phyloP scores from a whole-genome alignment of 352 stramenopile genomes.

The Aphanomyces astaci region DNA sequence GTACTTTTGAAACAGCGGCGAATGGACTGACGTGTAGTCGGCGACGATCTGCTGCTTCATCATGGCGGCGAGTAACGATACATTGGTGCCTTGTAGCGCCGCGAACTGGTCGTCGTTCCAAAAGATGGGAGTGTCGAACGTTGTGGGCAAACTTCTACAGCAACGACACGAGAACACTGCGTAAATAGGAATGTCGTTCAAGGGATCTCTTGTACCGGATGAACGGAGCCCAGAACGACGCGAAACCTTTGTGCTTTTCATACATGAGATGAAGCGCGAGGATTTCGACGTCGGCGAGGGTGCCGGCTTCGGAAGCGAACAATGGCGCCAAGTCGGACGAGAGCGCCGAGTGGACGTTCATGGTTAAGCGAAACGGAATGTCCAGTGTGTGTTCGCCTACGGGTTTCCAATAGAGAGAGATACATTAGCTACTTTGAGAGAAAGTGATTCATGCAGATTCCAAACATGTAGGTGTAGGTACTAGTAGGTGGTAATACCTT shows the following conservation, averaged over 20 bases:
- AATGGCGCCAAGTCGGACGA: constrained; percentile 37
- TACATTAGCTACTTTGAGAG: too few relatives aligned
- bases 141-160: constrained; percentile 30
- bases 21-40: constrained; percentile 55
- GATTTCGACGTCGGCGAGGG: constrained; percentile 43
- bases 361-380: constrained; percentile 45
- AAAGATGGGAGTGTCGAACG: constrained; percentile 52
- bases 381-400: constrained; percentile 37
- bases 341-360: constrained; percentile 40
- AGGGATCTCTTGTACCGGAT: constrained; percentile 29
- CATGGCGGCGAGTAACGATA: constrained; percentile 46
- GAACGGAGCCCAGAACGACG: constrained; percentile 49
- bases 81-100: constrained; percentile 46
- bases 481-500: constrained; percentile 14
- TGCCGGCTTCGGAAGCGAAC: constrained; percentile 32
- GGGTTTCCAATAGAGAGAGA: too few relatives aligned
- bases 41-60: constrained; percentile 52
- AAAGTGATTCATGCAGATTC: neutral
- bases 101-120: constrained; percentile 41
- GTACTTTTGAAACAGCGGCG: constrained; percentile 38
- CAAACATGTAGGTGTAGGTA: neutral
- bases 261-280: constrained; percentile 54
- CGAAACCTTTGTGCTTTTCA: constrained; percentile 36
- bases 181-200: neutral
- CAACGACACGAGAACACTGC: neutral